Base-by-base conservation (phyloP, 164 flowering plant genomes). In the Umbilicus rupestris region DNA sequence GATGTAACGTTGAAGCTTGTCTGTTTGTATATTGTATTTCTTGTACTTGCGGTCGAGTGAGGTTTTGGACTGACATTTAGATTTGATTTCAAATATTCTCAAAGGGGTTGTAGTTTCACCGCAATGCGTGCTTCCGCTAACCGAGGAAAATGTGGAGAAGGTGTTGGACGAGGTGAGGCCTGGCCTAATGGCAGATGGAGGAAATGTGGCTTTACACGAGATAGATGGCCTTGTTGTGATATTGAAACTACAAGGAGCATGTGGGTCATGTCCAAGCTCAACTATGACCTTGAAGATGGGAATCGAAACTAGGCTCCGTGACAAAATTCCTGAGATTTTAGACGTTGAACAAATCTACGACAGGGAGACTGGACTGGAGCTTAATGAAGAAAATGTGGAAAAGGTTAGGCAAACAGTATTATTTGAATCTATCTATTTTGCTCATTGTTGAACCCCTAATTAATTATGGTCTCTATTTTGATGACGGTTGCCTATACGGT, bases 231-330 rank as follows among this genome's bases (percentile, higher is more conserved):
- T 87, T 65, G 87, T 87, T 62, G 95, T 92, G 26, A 83, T 89
- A 7, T 73, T 92, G 70, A 90, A 92, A 84, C 82, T 92, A 19
- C 93, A 90, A 81, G 98, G 96, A 30, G 98, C 98, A 39, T 92
- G 98, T 74, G 98, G 98, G 17, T 92, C 98, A 12, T 92, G 98
- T 75, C 96, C 93, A 37, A 90, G 98, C 81, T 92, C 98, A 63
- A 74, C 95, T 16, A 88, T 87, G 96, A 92, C 98, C 0, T 74
- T 92, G 49, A 92, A 80, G 72, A 85, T 82, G 88, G 98, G 98
- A 41, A 92, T 90, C 31, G 93, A 92, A 75, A 84, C 85, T 45
- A 76, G 90, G 2, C 84, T 92, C 20, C 80, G 84, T 10, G 98
- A 92, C 65, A 92, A 92, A 70, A 89, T 92, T 16, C 96, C 98